Percentiles rank a stretch among this genome's conserved stretches.
Evolutionary conservation across 2,329 filamentous ascomycete species (phyloP).

Genomic region (Aspergillus ruber): DNA sequence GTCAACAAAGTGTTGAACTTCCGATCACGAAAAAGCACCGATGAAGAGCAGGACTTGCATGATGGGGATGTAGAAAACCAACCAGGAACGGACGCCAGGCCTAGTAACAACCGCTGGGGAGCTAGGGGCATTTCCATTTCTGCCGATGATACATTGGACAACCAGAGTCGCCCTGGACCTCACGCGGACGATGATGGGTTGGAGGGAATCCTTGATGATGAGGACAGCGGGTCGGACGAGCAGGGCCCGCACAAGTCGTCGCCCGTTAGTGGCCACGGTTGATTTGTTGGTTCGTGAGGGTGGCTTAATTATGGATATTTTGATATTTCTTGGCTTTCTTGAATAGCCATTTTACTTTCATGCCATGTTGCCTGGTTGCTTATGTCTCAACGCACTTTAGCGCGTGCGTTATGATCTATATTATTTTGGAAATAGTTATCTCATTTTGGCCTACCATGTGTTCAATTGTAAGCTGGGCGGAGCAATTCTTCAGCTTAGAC

Average conservation of each 20-base stretch:
- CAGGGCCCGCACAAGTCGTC: not conserved
- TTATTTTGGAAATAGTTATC: not conserved
- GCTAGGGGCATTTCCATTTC: slow-evolving; percentile 53
- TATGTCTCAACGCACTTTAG: not conserved
- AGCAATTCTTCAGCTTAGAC: not conserved
- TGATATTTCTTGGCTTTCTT: not conserved
- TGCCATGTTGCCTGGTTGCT: not conserved
- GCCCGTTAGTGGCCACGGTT: not conserved
- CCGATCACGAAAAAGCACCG: slow-evolving; percentile 22
- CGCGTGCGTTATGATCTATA: not conserved
- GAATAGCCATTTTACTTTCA: not conserved
- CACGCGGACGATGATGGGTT: slow-evolving; percentile 8
- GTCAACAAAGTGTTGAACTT: slow-evolving; percentile 68
- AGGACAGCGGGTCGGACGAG: slow-evolving; percentile 1
- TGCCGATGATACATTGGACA: slow-evolving; percentile 47
- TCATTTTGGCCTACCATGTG: not conserved
- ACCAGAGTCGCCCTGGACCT: slow-evolving; percentile 10
- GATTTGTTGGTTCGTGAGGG: not conserved
- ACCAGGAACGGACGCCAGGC: slow-evolving; percentile 15
- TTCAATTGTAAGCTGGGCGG: not conserved
- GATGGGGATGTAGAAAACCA: slow-evolving; percentile 24
- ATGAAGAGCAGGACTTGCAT: slow-evolving; percentile 33
- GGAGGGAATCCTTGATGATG: slow-evolving; percentile 17
- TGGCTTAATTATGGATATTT: not conserved
- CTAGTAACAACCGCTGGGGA: slow-evolving; percentile 48